Percentiles rank a stretch among this genome's conserved stretches.
Conservation (phyloP, 768 basidiomycete species). For the Phlebiopsis gigantea region DNA sequence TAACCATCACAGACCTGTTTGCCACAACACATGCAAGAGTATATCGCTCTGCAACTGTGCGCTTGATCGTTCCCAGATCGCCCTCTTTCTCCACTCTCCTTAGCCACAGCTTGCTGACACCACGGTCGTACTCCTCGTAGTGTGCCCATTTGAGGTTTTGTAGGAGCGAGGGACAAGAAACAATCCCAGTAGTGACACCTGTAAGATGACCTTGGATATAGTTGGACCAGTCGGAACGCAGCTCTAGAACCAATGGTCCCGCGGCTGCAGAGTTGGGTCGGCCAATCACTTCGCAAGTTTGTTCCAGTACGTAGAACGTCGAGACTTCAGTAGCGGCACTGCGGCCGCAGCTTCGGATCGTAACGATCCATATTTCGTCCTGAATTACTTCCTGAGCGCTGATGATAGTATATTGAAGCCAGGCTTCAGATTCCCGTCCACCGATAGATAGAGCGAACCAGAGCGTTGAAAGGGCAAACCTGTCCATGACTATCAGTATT, state of each 20-base stretch:
- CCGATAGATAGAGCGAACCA: conserved; percentile 62
- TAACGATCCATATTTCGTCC: conserved; percentile 58
- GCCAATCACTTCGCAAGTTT: conserved; percentile 72
- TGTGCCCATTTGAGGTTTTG: conserved; percentile 59
- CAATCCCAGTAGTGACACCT: not conserved
- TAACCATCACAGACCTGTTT: conserved; percentile 46
- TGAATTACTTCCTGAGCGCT: conserved; percentile 48
- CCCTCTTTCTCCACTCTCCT: conserved; percentile 39
- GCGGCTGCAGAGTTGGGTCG: conserved; percentile 18
- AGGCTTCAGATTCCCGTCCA: conserved; percentile 25
- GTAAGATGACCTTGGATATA: conserved; percentile 38
- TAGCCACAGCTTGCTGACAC: conserved; percentile 67
- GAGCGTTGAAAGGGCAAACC: conserved; percentile 57
- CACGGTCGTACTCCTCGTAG: conserved; percentile 62
- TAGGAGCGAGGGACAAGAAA: conserved; percentile 21
- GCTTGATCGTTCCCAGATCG: conserved; percentile 35
- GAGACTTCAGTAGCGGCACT: conserved; percentile 10
- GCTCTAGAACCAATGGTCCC: not conserved
- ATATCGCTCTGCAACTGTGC: conserved; percentile 54
- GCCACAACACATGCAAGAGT: conserved; percentile 65
- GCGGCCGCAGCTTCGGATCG: conserved; percentile 18
- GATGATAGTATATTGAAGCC: conserved; percentile 35
- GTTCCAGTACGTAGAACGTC: conserved; percentile 54
- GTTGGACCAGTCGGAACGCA: conserved; percentile 61
- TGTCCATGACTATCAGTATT: conserved; percentile 18